Evolutionary conservation across 192 early-diverging fungal species (phyloP), one percentile per base, ranked within the genome.

Genomic region (Backusella circina): DNA sequence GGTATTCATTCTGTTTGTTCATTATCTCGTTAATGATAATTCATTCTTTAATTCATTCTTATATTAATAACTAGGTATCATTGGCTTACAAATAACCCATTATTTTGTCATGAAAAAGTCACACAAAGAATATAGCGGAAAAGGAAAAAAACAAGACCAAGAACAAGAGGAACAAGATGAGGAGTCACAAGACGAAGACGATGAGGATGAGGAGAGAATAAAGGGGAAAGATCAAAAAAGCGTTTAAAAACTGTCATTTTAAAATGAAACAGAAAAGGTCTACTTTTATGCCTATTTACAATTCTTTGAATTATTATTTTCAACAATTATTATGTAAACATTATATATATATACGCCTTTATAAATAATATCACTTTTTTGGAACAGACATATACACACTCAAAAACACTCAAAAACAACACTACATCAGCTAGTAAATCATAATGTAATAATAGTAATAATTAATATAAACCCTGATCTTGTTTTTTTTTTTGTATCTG

Each of bases 71-170:
- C 26, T 67, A 75, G 74, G 74, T 35, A 75, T 75, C 26, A 67
- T 75, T 51, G 41, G 65, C 23, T 35, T 75, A n/a, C 74, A 75
- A 67, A 65, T 75, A 13, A 47, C 74, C 8, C 74, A 75, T 26
- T 68, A 75, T 26, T 37, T 68, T 67, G 35, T 41, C 4, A 75
- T 75, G 65, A 75, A 67, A 23, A 41, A 47, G 33, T 51, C 65
- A 33, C 32, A 38, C 13, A 67, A 26, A 47, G 74, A 75, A 68
- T 41, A 44, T 18, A 8, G 41, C 28, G 71, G 51, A 21, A 47
- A 57, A 72, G 73, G 35, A 67, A 35, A 67, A 35, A 35, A 67
- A 21, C 32, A 67, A 35, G 31, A 33, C 1, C 32, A 67, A 36
- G 31, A 68, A 10, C n/a, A 68, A 68, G n/a, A 68, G n/a, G 67